Conservation (phyloP, 1,139 yeast genomes). For the Kodamaea sp. region DNA sequence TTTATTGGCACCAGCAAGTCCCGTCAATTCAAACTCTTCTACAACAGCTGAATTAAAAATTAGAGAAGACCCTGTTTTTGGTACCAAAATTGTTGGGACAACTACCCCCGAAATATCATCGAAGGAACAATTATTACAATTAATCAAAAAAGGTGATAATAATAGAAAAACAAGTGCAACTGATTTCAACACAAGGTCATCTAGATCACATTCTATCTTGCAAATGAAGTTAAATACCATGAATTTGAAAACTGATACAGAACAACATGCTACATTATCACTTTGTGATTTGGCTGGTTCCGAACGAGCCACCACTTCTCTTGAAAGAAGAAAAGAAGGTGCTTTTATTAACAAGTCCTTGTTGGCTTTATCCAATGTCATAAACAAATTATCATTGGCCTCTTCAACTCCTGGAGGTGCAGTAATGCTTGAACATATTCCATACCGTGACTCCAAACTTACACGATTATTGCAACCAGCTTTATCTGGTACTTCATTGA, state of each 20-base stretch:
- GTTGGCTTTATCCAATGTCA: slow-evolving; percentile 84
- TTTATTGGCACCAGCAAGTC: slow-evolving; percentile 40
- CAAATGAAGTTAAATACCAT: slow-evolving; percentile 56
- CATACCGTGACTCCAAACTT: slow-evolving; percentile 88
- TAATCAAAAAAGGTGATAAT: slow-evolving; percentile 67
- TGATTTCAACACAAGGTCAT: slow-evolving; percentile 79
- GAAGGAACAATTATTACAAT: slow-evolving; percentile 56
- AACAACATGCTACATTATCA: slow-evolving; percentile 62
- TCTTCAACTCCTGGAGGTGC: slow-evolving; percentile 17
- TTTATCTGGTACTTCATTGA: slow-evolving; percentile 78
- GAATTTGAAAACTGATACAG: slow-evolving; percentile 37
- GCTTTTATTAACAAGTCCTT: slow-evolving; percentile 87
- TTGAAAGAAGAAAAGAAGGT: slow-evolving; percentile 87
- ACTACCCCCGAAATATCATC: slow-evolving; percentile 54
- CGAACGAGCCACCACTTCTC: slow-evolving; percentile 80
- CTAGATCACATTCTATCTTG: slow-evolving; percentile 91
- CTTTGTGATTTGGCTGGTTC: slow-evolving; percentile 96
- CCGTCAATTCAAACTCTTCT: slow-evolving; percentile 2
- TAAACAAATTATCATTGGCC: slow-evolving; percentile 61
- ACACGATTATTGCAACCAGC: slow-evolving; percentile 90
- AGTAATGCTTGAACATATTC: slow-evolving; percentile 56
- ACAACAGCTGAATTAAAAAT: slow-evolving; percentile 54
- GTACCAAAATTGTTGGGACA: slow-evolving; percentile 76
- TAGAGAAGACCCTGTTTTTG: slow-evolving; percentile 70
- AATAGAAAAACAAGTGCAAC: slow-evolving; percentile 83